Evolutionary conservation across 495 filamentous ascomycete species (phyloP).

Genomic region (Aspergillus affinis): DNA sequence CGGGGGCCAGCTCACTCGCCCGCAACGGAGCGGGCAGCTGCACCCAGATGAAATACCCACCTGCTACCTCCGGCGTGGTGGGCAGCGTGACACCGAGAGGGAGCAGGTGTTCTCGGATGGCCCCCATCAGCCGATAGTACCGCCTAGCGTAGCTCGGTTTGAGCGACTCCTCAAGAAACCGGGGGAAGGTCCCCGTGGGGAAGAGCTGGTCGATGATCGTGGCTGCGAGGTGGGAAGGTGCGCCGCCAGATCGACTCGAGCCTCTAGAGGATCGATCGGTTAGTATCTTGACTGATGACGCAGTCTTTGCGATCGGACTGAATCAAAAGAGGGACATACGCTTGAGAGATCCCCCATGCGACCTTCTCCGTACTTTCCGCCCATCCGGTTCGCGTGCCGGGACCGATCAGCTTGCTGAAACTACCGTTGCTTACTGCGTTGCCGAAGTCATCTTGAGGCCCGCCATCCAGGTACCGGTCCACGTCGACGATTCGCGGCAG

Average conservation of each 20-base stretch:
- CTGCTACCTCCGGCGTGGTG: conserved; percentile 37
- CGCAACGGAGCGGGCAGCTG: conserved; percentile 52
- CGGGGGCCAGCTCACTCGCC: conserved; percentile 52
- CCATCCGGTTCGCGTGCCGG: conserved; percentile 81
- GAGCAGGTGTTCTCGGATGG: conserved; percentile 55
- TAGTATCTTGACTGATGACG: background rate
- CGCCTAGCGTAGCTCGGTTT: conserved; percentile 56
- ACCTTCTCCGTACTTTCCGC: conserved; percentile 69
- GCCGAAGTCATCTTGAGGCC: conserved; percentile 60
- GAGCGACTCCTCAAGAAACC: conserved; percentile 48
- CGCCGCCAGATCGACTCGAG: conserved; percentile 69
- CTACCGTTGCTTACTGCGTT: conserved; percentile 78
- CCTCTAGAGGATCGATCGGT: conserved; percentile 47
- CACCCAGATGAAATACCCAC: conserved; percentile 85
- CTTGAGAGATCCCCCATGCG: conserved; percentile 63
- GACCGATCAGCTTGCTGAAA: conserved; percentile 82
- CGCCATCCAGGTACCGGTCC: conserved; percentile 61
- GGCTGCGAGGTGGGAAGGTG: conserved; percentile 69
- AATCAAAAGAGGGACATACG: conserved; percentile 43
- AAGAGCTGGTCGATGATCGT: conserved; percentile 64
- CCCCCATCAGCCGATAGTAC: conserved; percentile 50
- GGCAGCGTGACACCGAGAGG: conserved; percentile 58
- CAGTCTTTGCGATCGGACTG: background rate
- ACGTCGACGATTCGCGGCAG: conserved; percentile 76
- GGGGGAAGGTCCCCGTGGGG: conserved; percentile 46